phyloP scores from a whole-genome alignment of 495 filamentous ascomycete species.

The Penicillium ucsense region DNA sequence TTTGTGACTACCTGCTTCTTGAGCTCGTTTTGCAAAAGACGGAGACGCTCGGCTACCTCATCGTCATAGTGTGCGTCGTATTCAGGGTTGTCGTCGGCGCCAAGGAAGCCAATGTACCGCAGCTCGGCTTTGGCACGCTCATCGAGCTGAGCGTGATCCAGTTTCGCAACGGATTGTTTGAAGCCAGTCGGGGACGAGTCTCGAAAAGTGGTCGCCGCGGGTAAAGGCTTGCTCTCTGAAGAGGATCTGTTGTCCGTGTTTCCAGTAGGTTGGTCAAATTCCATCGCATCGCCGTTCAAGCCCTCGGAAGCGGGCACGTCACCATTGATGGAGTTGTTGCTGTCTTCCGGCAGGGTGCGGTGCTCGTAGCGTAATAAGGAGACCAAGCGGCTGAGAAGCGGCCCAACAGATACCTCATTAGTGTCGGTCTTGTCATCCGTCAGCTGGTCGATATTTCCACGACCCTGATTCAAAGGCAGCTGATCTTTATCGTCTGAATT shows the following conservation, averaged over 20 bases:
- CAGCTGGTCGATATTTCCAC: constrained; percentile 75
- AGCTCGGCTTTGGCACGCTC: constrained; percentile 86
- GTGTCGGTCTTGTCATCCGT: constrained; percentile 77
- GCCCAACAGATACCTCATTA: constrained; percentile 84
- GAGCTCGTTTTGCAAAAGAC: constrained; percentile 72
- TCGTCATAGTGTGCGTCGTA: constrained; percentile 90
- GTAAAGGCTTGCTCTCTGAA: constrained; percentile 38
- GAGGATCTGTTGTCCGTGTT: constrained; percentile 35
- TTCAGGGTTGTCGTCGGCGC: constrained; percentile 57
- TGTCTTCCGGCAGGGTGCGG: constrained; percentile 50
- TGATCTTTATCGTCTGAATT: constrained; percentile 47
- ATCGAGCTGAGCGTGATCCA: constrained; percentile 78
- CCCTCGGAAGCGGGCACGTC: constrained; percentile 35
- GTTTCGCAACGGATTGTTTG: constrained; percentile 49
- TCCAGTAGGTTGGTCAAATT: constrained; percentile 30
- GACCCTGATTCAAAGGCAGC: constrained; percentile 67
- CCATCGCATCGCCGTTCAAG: constrained; percentile 47
- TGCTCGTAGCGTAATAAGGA: constrained; percentile 76
- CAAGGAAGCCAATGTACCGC: constrained; percentile 83
- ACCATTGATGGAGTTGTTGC: constrained; percentile 40
- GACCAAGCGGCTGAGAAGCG: constrained; percentile 72
- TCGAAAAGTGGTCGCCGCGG: constrained; percentile 67
- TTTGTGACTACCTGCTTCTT: constrained; percentile 74
- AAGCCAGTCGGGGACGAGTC: constrained; percentile 54
- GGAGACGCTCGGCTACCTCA: constrained; percentile 82